Percentiles rank a stretch among this genome's conserved stretches.
Conservation (phyloP, 148 eudicot species). For the Rhododendron mucronatum region DNA sequence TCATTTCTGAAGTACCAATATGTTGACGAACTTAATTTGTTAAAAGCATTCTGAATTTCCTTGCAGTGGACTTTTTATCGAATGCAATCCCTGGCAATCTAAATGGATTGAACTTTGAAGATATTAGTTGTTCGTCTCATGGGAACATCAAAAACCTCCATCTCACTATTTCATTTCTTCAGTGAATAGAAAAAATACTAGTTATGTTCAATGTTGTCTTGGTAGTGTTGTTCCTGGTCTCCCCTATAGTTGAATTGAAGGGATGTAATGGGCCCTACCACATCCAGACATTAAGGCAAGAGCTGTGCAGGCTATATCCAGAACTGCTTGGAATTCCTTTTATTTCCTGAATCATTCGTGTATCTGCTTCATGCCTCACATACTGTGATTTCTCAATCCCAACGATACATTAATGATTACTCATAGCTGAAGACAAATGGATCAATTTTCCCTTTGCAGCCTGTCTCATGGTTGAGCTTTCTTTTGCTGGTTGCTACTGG, state of each 20-base stretch:
- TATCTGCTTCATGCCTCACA: background rate
- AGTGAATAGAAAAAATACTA: background rate
- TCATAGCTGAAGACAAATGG: background rate
- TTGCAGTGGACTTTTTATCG: background rate
- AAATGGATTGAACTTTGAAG: background rate
- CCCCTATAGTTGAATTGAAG: background rate
- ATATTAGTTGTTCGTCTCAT: background rate
- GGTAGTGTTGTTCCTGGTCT: background rate
- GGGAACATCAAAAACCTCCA: background rate
- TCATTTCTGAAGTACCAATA: background rate
- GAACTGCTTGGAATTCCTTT: background rate
- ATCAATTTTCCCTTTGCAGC: slow-evolving; percentile 40
- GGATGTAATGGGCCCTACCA: background rate
- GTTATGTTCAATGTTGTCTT: background rate
- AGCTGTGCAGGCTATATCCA: background rate
- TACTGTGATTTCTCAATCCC: background rate
- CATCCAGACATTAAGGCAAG: background rate
- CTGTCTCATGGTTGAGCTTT: slow-evolving; percentile 96
- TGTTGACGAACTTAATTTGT: background rate
- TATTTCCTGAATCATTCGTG: background rate
- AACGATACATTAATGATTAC: background rate
- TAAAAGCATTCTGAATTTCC: background rate
- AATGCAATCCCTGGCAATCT: background rate
- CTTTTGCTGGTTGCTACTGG: slow-evolving; percentile 79
- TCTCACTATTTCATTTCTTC: background rate